Conservation (phyloP, 2,329 filamentous ascomycete genomes). For the Chaetomium sp. region DNA sequence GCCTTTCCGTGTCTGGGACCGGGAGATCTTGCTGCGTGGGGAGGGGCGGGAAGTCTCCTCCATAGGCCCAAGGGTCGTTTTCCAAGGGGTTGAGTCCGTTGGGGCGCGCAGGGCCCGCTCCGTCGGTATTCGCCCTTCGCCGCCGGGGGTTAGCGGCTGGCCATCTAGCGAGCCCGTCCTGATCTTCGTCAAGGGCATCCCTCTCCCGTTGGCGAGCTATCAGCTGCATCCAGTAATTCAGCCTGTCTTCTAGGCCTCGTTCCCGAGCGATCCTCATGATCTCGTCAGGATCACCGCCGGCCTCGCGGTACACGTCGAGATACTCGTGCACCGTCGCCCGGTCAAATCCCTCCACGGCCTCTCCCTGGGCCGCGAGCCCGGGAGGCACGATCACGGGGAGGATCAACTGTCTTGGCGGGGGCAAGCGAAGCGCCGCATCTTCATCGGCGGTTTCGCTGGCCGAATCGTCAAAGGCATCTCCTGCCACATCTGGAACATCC, state of each 20-base stretch:
- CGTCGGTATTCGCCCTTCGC: slow-evolving; percentile 59
- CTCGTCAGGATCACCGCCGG: slow-evolving; percentile 59
- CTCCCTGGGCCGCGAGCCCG: neutral
- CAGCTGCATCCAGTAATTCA: slow-evolving; percentile 61
- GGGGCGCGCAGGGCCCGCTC: slow-evolving; percentile 48
- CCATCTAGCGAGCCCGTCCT: neutral
- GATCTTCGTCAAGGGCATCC: neutral
- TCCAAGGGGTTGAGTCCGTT: slow-evolving; percentile 54
- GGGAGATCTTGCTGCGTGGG: neutral
- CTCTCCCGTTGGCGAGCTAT: slow-evolving; percentile 27
- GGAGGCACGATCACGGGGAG: neutral
- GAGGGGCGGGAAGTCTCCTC: slow-evolving; percentile 41
- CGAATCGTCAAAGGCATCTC: neutral
- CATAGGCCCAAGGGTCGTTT: slow-evolving; percentile 64
- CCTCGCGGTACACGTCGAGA: slow-evolving; percentile 60
- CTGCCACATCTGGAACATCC: neutral
- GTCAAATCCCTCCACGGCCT: slow-evolving; percentile 11
- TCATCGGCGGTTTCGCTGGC: neutral
- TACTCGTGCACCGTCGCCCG: slow-evolving; percentile 47
- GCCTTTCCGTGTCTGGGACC: neutral
- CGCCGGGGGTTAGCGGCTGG: slow-evolving; percentile 38
- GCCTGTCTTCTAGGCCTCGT: slow-evolving; percentile 59
- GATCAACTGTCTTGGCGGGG: slow-evolving; percentile 5
- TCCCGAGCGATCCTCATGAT: slow-evolving; percentile 64
- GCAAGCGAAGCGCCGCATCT: neutral